Evolutionary conservation across 2,329 filamentous ascomycete species (phyloP), one percentile per base, ranked within the genome.

Genomic region (Didymella arachidicola): DNA sequence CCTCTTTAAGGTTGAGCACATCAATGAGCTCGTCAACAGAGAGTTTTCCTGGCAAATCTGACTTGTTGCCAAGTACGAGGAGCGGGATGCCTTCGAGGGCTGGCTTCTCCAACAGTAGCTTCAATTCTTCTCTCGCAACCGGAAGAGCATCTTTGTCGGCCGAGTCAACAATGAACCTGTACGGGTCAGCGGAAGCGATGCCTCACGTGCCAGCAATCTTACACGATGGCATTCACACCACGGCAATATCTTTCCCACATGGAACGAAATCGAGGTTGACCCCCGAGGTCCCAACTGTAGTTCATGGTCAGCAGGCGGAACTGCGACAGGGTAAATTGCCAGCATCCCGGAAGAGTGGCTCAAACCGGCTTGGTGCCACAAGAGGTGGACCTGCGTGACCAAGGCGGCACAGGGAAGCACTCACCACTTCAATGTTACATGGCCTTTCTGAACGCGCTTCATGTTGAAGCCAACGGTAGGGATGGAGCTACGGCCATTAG

Each of bases 241-340:
- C 93, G 92, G 80, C 95, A 98, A 79, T 99, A 99, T 74, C 95
- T 86, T 83, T 99, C 95, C 95, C 95, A 99, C 95, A 99, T 99
- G 69, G 92, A 91, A 73, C 95, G 91, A 82, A 98, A 99, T 66
- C 94, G 87, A 70, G 95, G 94, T 80, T 99, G 95, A 53, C 95
- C 95, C 69, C 95, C 95, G 65, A 99, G 87, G 81, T 99, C 95
- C 95, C 95, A 99, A 80, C 87, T 89, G 68, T 65, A 61, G 66
- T 62, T 64, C 60, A 57, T 76, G 72, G 77, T 77, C 74, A 76
- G 74, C 73, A 70, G 72, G 69, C 65, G 64, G 62, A 63, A 60
- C 54, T 56, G 58, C 52, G 63, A 67, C 61, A 62, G 64, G 70
- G 66, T 64, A 71, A 57, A 68, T 69, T 70, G 65, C 65, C 64